These are phyloP conservation scores for Alternaria sp. DNA, from an alignment of 2,329 filamentous ascomycete genomes.

Conservation along the genomic window DNA sequence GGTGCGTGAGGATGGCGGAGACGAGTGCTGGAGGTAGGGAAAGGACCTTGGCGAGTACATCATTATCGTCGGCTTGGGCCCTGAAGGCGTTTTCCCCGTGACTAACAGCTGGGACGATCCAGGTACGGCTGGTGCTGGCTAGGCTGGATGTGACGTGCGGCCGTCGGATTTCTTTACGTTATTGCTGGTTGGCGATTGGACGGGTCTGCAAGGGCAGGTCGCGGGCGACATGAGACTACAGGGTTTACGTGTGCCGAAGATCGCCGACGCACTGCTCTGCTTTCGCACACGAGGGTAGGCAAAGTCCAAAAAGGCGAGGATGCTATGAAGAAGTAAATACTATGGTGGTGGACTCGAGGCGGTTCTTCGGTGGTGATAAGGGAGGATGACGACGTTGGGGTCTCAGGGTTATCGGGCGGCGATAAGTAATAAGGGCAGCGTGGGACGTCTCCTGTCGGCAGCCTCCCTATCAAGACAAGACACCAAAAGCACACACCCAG, in stretches of 20 bases:
- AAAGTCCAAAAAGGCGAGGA: neutral
- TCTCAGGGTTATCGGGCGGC: constrained; percentile 20
- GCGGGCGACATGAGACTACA: constrained; percentile 36
- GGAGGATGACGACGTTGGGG: constrained; percentile 5
- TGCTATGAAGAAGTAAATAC: neutral
- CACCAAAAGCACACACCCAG: constrained; percentile 11
- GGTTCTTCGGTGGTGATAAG: constrained; percentile 5
- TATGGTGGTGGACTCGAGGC: neutral
- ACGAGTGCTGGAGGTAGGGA: constrained; percentile 45
- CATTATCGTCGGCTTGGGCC: constrained; percentile 40
- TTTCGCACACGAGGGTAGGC: neutral
- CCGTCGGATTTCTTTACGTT: constrained; percentile 44
- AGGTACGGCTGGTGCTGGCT: constrained; percentile 21
- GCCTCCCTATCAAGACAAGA: constrained; percentile 5
- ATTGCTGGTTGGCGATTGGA: constrained; percentile 46
- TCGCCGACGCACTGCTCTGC: constrained; percentile 8
- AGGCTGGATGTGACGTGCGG: constrained; percentile 38
- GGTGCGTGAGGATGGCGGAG: constrained; percentile 42
- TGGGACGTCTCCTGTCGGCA: constrained; percentile 18
- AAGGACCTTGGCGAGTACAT: constrained; percentile 55
- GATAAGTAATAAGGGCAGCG: constrained; percentile 27
- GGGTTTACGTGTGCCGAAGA: constrained; percentile 24
- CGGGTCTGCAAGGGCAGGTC: constrained; percentile 25
- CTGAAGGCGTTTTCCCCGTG: constrained; percentile 34
- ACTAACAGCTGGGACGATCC: constrained; percentile 24